Evolutionary conservation across 2,329 filamentous ascomycete genomes (phyloP).

Genomic region (Eurotiales sp.): DNA sequence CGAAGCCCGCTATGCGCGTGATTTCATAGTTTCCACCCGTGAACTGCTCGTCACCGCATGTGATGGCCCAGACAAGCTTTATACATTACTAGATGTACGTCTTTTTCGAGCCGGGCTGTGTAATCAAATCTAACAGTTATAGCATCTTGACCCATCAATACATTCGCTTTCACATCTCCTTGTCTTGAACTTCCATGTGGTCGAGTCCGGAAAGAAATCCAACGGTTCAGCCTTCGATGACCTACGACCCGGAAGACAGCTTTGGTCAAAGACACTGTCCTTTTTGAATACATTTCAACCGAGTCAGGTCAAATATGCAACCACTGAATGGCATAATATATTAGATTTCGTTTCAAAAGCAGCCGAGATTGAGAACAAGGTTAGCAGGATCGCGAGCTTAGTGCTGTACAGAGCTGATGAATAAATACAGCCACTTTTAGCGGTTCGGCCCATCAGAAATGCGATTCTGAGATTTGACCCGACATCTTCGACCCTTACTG

Average conservation of each 20-base stretch:
- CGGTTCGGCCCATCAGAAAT: slow-evolving; percentile 38
- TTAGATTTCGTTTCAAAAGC: slow-evolving; percentile 31
- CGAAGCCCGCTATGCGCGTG: slow-evolving; percentile 41
- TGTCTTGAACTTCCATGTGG: slow-evolving; percentile 50
- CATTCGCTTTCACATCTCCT: slow-evolving; percentile 60
- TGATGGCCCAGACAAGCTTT: slow-evolving; percentile 17
- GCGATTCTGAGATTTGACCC: slow-evolving; percentile 45
- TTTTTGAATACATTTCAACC: slow-evolving; percentile 54
- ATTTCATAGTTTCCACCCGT: slow-evolving; percentile 36
- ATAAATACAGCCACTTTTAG: slow-evolving; percentile 32
- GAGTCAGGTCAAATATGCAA: slow-evolving; percentile 43
- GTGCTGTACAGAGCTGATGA: slow-evolving; percentile 16
- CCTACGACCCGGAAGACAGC: slow-evolving; percentile 39
- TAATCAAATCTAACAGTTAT: slow-evolving; percentile 7
- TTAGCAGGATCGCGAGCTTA: slow-evolving; percentile 17
- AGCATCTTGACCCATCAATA: slow-evolving; percentile 50
- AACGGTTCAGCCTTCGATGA: slow-evolving; percentile 34
- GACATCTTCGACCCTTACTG: slow-evolving; percentile 41
- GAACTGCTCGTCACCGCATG: slow-evolving; percentile 32
- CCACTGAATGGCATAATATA: slow-evolving; percentile 36
- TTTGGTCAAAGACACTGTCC: slow-evolving; percentile 49
- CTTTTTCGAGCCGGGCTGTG: neutral
- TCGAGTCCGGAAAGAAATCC: slow-evolving; percentile 32
- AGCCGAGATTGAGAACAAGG: slow-evolving; percentile 34
- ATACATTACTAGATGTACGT: slow-evolving; percentile 33